Evolutionary conservation across 2,329 filamentous ascomycete genomes (phyloP), one percentile per base, ranked within the genome.

Genomic region (Colletotrichum brevisporum): DNA sequence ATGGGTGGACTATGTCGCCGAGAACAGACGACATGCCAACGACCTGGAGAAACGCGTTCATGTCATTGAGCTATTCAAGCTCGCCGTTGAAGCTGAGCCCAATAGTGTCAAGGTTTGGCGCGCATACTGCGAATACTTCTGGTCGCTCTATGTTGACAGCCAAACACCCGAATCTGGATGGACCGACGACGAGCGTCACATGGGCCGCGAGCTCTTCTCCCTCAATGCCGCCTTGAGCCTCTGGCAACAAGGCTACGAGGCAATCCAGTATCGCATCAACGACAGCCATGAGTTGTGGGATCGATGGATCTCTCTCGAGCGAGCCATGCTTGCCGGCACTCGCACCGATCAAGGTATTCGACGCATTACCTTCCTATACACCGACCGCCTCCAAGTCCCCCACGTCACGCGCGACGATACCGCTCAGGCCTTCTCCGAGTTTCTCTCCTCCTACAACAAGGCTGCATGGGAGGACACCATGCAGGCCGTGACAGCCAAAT

Each of bases 201-300:
- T 93, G 68, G 92, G 90, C 58, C 88, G 88, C 73, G 91, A 94
- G 71, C 81, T 93, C 48, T 95, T 96, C 78, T 89, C 89, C 6
- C 87, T 91, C 71, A 88, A 91, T 41, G 81, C 87, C 54, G 88
- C 92, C 53, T 81, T 93, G 62, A 87, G 89, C 62, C 85, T 93
- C 1, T 93, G 93, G 87, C 88, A 91, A 76, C 86, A 92, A 74
- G 93, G 89, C 43, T 90, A 93, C 73, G 86, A 91, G 70, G 88
- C 89, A 50, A 92, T 93, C 61, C 89, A 91, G 76, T 93, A 91
- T 79, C 91, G 92, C 70, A 83, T 96, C 67, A 88, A 88, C 76
- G 92, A 94, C 77, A 95, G 93, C 76, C 91, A 94, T 76, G 80
- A 90, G 65, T 86, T 96, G 12, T 97, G 93, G 93, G 89, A 95